Evolutionary conservation across 495 filamentous ascomycete species (phyloP).

Genomic region (Neurospora terricola): DNA sequence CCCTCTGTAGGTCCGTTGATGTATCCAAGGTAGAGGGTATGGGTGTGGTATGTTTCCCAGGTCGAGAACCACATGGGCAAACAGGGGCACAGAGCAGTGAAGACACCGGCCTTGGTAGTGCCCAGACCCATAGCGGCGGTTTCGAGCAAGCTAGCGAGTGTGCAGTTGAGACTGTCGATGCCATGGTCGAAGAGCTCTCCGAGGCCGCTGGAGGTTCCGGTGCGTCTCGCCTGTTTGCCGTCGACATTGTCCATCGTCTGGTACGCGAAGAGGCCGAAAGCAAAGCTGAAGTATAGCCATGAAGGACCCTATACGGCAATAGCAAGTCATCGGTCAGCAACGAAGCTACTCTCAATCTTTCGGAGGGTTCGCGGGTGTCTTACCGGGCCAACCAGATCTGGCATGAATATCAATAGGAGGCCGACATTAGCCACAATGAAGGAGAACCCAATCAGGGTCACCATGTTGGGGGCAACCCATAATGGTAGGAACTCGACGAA

Average conservation of each 20-base stretch:
- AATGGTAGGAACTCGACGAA: constrained; percentile 85
- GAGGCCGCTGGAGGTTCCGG: constrained; percentile 86
- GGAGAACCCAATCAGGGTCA: constrained; percentile 89
- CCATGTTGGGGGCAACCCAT: constrained; percentile 97
- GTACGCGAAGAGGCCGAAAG: constrained; percentile 92
- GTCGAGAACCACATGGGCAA: constrained; percentile 99
- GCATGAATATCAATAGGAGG: constrained; percentile 71
- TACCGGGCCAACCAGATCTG: constrained; percentile 87
- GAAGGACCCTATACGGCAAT: constrained; percentile 52
- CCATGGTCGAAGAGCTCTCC: constrained; percentile 98
- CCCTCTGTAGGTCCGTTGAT: constrained; percentile 98
- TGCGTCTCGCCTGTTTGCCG: constrained; percentile 91
- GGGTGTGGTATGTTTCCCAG: constrained; percentile 98
- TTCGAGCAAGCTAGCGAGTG: constrained; percentile 77
- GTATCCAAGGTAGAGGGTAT: constrained; percentile 92
- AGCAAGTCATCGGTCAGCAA: not conserved
- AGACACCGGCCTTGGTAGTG: constrained; percentile 68
- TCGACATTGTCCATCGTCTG: constrained; percentile 98
- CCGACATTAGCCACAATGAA: constrained; percentile 84
- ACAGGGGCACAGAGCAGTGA: constrained; percentile 83
- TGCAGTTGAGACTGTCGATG: constrained; percentile 96
- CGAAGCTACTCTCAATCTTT: not conserved
- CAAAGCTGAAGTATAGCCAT: constrained; percentile 94
- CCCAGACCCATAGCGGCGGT: constrained; percentile 88
- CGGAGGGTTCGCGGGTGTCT: constrained; percentile 12